Evolutionary conservation across 2,329 filamentous ascomycete species (phyloP).

Genomic region (Sarocladium strictum): DNA sequence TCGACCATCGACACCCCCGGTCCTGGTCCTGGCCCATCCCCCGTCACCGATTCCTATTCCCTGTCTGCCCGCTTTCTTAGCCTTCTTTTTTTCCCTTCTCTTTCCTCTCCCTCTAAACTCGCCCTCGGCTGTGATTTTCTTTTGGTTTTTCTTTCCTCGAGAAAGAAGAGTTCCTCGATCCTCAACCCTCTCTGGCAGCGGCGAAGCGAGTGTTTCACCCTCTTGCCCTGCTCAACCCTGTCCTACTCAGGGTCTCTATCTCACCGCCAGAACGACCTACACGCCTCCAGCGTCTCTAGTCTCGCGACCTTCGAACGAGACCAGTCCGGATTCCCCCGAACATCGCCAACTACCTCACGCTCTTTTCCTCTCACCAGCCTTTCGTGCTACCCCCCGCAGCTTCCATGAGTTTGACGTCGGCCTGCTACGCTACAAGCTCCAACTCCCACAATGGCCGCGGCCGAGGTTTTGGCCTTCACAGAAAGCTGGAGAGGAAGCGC

Average conservation of each 20-base stretch:
- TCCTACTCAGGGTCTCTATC: background rate
- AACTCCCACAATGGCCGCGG: slow-evolving; percentile 49
- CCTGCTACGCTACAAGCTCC: slow-evolving; percentile 35
- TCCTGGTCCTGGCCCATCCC: background rate
- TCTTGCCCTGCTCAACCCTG: background rate
- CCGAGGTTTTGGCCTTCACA: slow-evolving; percentile 39
- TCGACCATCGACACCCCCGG: slow-evolving; percentile 1
- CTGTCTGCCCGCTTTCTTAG: slow-evolving; percentile 10
- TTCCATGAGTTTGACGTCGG: slow-evolving; percentile 47
- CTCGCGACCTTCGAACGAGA: background rate
- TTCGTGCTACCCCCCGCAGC: slow-evolving; percentile 22
- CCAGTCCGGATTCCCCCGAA: background rate
- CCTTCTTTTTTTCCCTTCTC: slow-evolving; percentile 8
- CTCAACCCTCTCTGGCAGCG: background rate
- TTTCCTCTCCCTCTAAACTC: background rate
- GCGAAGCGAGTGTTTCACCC: background rate
- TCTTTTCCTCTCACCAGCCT: slow-evolving; percentile 10
- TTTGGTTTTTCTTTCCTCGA: background rate
- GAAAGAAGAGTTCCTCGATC: background rate
- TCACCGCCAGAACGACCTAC: slow-evolving; percentile 1
- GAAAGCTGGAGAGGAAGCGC: slow-evolving; percentile 23
- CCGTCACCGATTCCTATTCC: background rate
- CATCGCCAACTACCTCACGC: slow-evolving; percentile 3
- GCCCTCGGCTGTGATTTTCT: background rate
- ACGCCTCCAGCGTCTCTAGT: background rate